A percentile compares a stretch with the other conserved stretches of the same genome.
Conservation (phyloP, 805 yeast genomes). For the Metschnikowia chrysomelidarum region DNA sequence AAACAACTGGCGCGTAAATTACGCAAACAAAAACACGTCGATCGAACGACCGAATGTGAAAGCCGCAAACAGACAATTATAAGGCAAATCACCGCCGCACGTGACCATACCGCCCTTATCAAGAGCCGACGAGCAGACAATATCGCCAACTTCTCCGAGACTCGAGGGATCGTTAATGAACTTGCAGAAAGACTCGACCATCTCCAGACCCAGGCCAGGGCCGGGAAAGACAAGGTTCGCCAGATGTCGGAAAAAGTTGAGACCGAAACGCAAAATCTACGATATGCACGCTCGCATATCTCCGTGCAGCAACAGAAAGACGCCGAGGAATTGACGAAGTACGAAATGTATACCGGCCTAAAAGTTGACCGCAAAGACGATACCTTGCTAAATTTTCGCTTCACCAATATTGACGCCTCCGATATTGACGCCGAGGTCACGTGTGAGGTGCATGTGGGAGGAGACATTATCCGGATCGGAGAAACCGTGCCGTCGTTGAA, state of each 20-base stretch:
- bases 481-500: slow-evolving; percentile 15
- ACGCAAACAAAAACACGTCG: slow-evolving; percentile 35
- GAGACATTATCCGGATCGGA: slow-evolving; percentile 21
- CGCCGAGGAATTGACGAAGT: slow-evolving; percentile 49
- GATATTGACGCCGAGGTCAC: slow-evolving; percentile 41
- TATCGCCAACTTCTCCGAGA: too few species aligned
- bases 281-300: slow-evolving; percentile 32
- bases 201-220: too few species aligned
- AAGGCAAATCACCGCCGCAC: too few species aligned
- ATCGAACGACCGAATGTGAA: too few species aligned
- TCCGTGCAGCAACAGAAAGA: slow-evolving; percentile 46
- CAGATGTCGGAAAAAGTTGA: too few species aligned
- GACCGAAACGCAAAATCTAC: slow-evolving; percentile 29
- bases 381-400: slow-evolving; percentile 47
- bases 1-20: slow-evolving; percentile 32
- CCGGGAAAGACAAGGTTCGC: too few species aligned
- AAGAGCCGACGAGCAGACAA: too few species aligned
- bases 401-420: slow-evolving; percentile 46
- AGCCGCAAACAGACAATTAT: too few species aligned
- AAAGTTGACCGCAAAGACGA: slow-evolving; percentile 49
- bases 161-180: slow-evolving; percentile 36
- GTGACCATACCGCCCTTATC: too few species aligned
- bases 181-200: slow-evolving; percentile 34
- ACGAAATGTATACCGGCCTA: slow-evolving; percentile 55
- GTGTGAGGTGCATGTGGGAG: slow-evolving; percentile 46